phyloP scores from a whole-genome alignment of 768 basidiomycete species.

The Sistotremastrum niveocremeum region DNA sequence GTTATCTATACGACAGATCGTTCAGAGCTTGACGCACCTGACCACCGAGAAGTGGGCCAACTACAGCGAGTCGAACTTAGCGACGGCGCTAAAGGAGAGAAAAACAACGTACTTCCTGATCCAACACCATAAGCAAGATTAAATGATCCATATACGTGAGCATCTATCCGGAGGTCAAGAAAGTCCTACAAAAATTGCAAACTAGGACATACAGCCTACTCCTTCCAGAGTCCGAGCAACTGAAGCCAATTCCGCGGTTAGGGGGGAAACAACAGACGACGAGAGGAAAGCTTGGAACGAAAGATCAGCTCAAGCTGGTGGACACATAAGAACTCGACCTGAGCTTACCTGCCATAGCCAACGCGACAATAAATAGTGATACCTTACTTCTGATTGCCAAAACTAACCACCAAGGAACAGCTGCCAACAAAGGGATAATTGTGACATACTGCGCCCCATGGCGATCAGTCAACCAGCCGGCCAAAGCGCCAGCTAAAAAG shows the following conservation, averaged over 20 bases:
- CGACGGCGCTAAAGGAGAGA: not conserved
- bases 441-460: conserved; percentile 44
- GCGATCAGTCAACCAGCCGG: conserved; percentile 47
- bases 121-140: conserved; percentile 61
- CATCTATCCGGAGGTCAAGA: conserved; percentile 30
- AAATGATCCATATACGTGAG: conserved; percentile 61
- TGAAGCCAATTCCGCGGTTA: conserved; percentile 54
- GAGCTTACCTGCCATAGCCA: conserved; percentile 42
- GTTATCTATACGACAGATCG: conserved; percentile 1
- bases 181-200: conserved; percentile 1
- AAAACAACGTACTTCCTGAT: conserved; percentile 32
- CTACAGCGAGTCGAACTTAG: conserved; percentile 18
- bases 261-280: conserved; percentile 42
- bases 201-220: conserved; percentile 44
- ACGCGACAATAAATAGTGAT: conserved; percentile 33
- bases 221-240: conserved; percentile 44
- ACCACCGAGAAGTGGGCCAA: conserved; percentile 59
- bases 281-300: conserved; percentile 40
- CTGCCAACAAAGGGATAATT: conserved; percentile 29
- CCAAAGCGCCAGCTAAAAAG: conserved; percentile 24
- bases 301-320: not conserved
- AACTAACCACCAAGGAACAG: conserved; percentile 52
- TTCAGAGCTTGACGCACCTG: conserved; percentile 28
- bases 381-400: conserved; percentile 34
- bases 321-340: conserved; percentile 1